Evolutionary conservation across 306 rosid species (phyloP).

Genomic region (Sechiopsis laciniata): DNA sequence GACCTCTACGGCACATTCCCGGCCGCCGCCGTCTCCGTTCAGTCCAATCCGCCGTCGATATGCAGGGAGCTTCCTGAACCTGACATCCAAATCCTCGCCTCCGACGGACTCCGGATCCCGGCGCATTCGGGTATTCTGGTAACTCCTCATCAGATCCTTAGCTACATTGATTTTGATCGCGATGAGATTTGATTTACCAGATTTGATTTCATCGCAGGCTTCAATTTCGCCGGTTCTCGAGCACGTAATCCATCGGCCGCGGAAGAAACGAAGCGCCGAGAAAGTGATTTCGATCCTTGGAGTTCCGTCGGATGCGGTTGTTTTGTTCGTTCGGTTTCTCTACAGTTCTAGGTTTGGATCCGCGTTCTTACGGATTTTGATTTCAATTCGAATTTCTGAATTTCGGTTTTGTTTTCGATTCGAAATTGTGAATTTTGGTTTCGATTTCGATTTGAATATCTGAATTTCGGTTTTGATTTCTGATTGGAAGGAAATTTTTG

Average conservation of each 20-base stretch:
- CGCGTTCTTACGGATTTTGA: neutral
- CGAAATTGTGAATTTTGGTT: no score
- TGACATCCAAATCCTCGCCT: constrained; percentile 58
- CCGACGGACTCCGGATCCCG: constrained; percentile 62
- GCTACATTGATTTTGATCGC: neutral
- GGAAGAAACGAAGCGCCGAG: constrained; percentile 54
- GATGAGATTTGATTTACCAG: neutral
- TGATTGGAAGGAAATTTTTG: neutral
- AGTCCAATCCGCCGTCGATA: neutral
- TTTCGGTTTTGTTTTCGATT: neutral
- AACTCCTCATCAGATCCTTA: neutral
- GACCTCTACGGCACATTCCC: constrained; percentile 21
- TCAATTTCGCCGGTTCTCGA: constrained; percentile 69
- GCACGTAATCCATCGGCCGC: constrained; percentile 56
- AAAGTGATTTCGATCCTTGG: constrained; percentile 64
- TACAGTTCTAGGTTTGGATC: constrained; percentile 56
- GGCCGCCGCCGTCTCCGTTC: neutral
- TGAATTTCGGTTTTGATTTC: neutral
- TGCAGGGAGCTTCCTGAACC: constrained; percentile 49
- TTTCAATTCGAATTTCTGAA: neutral
- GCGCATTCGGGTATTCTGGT: constrained; percentile 71
- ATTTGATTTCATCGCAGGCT: constrained; percentile 37
- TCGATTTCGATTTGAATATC: neutral
- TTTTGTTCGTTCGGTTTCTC: constrained; percentile 57
- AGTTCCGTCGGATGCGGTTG: constrained; percentile 69